Conservation (phyloP, 176 grass and related monocot species). For the Juncus effusus region DNA sequence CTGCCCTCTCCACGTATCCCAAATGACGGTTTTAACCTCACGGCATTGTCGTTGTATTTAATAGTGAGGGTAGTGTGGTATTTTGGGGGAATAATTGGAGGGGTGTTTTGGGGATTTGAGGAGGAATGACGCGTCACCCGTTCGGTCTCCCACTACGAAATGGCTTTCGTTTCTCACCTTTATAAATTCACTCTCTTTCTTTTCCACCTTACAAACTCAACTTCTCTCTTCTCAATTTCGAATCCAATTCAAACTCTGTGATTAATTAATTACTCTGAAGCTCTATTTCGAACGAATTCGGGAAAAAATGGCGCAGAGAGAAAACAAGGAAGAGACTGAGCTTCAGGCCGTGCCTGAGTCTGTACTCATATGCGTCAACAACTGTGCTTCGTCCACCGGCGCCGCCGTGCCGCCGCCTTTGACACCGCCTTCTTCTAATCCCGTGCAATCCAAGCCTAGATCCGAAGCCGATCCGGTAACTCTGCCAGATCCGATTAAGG, state of each 20-base stretch:
- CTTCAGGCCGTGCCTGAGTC: constrained; percentile 51
- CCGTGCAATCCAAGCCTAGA: background rate
- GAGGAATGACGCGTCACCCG: constrained; percentile 25
- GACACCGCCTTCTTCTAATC: background rate
- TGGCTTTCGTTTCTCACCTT: constrained; percentile 4
- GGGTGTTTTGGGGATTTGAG: too few species aligned
- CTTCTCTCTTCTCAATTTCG: constrained; percentile 4
- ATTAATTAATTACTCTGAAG: background rate
- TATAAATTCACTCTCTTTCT: constrained; percentile 25
- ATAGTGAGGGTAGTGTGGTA: constrained; percentile 22
- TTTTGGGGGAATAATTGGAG: background rate
- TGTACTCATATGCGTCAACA: constrained; percentile 85
- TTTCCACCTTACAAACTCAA: constrained; percentile 34
- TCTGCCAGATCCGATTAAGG: background rate
- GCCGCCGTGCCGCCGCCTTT: constrained; percentile 5
- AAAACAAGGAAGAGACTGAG: constrained; percentile 91
- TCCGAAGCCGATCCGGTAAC: constrained; percentile 1
- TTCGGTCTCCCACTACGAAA: constrained; percentile 40
- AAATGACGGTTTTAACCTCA: background rate
- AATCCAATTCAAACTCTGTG: background rate
- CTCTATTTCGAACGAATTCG: background rate
- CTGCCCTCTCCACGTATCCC: background rate
- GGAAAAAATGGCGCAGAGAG: constrained; percentile 66
- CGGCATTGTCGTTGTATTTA: background rate
- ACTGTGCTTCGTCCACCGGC: constrained; percentile 41